These are phyloP conservation scores for Jamesozyma jinghongensis DNA, from an alignment of 805 yeast species.

Conservation along the genomic window DNA sequence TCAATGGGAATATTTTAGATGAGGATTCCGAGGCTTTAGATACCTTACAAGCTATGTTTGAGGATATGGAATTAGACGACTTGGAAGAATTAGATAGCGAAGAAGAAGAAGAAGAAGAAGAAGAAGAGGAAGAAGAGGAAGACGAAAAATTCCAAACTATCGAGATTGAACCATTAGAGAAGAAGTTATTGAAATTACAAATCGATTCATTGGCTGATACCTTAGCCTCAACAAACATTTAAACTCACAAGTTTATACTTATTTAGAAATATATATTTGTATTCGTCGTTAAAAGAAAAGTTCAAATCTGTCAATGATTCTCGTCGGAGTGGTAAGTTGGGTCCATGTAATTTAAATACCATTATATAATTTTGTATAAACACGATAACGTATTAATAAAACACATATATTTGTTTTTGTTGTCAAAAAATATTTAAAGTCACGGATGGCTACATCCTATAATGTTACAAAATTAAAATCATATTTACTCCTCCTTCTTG, in stretches of 20 bases:
- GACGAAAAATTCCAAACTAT: slow-evolving; percentile 42
- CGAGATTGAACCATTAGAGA: slow-evolving; percentile 34
- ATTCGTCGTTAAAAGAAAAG: too few species aligned
- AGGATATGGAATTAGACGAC: slow-evolving; percentile 88
- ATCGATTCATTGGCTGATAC: slow-evolving; percentile 43
- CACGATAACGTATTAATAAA: too few species aligned
- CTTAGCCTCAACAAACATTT: slow-evolving; percentile 47
- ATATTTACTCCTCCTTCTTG: not conserved
- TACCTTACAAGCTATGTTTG: slow-evolving; percentile 53
- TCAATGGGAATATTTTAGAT: slow-evolving; percentile 88
- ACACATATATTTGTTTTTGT: too few species aligned
- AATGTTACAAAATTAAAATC: too few species aligned
- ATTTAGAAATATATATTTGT: too few species aligned
- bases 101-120: slow-evolving; percentile 40
- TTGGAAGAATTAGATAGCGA: slow-evolving; percentile 71
- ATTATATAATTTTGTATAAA: too few species aligned
- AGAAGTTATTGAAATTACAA: slow-evolving; percentile 35
- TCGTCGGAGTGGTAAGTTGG: too few species aligned
- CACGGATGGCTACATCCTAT: too few species aligned
- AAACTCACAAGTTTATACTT: too few species aligned
- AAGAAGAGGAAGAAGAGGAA: slow-evolving; percentile 32
- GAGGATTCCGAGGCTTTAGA: slow-evolving; percentile 74
- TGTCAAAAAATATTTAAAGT: too few species aligned
- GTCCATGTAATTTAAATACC: too few species aligned
- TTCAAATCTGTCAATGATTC: too few species aligned